Evolutionary conservation across 2,329 filamentous ascomycete genomes (phyloP).

Genomic region (Fusarium brachygibbosum): DNA sequence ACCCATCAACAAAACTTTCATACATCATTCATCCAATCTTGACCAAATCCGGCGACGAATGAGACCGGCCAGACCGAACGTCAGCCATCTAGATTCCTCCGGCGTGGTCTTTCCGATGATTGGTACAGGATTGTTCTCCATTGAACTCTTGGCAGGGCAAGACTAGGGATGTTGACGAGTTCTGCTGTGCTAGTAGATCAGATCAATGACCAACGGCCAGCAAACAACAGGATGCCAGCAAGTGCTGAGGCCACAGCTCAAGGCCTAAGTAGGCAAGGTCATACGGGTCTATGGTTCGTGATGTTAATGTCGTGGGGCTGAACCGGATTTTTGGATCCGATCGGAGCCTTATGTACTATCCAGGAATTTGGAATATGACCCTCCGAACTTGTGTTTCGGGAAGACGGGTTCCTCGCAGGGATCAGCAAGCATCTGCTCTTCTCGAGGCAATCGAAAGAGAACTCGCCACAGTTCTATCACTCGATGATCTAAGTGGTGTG

Average conservation of each 20-base stretch:
- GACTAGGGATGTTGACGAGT: not conserved
- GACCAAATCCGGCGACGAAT: conserved; percentile 37
- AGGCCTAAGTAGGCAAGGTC: conserved; percentile 4
- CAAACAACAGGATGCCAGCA: conserved; percentile 16
- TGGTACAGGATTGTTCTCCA: not conserved
- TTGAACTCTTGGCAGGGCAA: not conserved
- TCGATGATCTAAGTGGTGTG: not conserved
- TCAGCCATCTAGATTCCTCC: conserved; percentile 25
- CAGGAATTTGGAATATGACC: conserved; percentile 33
- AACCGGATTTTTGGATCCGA: conserved; percentile 8
- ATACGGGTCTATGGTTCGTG: not conserved
- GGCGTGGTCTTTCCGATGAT: conserved; percentile 3
- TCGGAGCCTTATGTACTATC: not conserved
- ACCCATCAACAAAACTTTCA: conserved; percentile 10
- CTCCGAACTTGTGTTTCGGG: conserved; percentile 26
- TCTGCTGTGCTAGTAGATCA: not conserved
- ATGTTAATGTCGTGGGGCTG: conserved; percentile 13
- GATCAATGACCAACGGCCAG: not conserved
- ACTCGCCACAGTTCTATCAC: not conserved
- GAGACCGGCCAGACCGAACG: conserved; percentile 26
- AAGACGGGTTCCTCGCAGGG: conserved; percentile 13
- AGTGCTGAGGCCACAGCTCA: conserved; percentile 17
- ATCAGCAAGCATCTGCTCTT: conserved; percentile 11
- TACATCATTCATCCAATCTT: conserved; percentile 26
- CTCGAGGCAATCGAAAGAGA: conserved; percentile 1